These are phyloP conservation scores for Baeospora myosura DNA, from an alignment of 1,284 basidiomycete genomes.

Conservation along the genomic window DNA sequence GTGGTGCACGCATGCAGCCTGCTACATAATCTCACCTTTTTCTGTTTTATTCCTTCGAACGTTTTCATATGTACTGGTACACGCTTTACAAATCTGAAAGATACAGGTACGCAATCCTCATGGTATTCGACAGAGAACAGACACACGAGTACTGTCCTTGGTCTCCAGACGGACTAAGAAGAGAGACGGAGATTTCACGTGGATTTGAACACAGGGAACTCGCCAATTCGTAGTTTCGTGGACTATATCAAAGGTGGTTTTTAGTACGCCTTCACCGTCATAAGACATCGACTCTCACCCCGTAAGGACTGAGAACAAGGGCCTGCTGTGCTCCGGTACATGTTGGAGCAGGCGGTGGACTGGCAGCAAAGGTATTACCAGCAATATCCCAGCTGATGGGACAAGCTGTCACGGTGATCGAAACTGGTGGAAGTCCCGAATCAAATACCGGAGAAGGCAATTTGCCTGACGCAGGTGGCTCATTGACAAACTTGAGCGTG, in stretches of 20 bases:
- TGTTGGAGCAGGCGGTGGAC: slow-evolving; percentile 39
- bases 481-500: slow-evolving; percentile 39
- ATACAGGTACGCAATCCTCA: too few species aligned
- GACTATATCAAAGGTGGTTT: slow-evolving; percentile 26
- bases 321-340: slow-evolving; percentile 37
- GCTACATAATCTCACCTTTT: too few species aligned
- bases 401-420: slow-evolving; percentile 45
- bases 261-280: slow-evolving; percentile 1
- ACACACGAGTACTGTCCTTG: too few species aligned
- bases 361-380: slow-evolving; percentile 42
- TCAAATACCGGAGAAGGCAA: slow-evolving; percentile 52
- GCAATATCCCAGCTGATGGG: slow-evolving; percentile 41
- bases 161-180: too few species aligned
- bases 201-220: slow-evolving; percentile 37
- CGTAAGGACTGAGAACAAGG: slow-evolving; percentile 44
- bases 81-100: too few species aligned
- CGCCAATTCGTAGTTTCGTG: slow-evolving; percentile 47
- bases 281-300: slow-evolving; percentile 29
- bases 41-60: too few species aligned
- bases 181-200: too few species aligned
- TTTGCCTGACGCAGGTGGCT: slow-evolving; percentile 27
- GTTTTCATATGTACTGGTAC: too few species aligned
- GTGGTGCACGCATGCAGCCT: too few species aligned
- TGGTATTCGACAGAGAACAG: too few species aligned
- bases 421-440: slow-evolving; percentile 41